Evolutionary conservation across 192 early-diverging fungal species (phyloP), one percentile per base, ranked within the genome.

Genomic region (Umbelopsis sp.): DNA sequence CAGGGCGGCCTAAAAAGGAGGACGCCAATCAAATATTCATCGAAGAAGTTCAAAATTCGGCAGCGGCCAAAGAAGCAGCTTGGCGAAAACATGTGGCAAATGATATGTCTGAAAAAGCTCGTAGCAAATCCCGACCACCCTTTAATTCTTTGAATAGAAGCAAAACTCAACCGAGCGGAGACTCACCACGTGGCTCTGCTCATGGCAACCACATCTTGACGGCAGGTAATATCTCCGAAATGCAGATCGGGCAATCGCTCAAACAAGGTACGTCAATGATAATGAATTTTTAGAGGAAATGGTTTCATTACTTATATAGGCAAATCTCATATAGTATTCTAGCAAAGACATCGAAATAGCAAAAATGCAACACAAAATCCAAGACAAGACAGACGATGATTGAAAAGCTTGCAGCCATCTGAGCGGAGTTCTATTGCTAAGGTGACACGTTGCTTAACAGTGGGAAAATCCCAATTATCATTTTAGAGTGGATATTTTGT

Each of bases 401-500:
- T n/a, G 3, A 10, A 16, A 18, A 25, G 25, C 16, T 61, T 18
- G 25, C 33, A 25, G 18, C 7, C 27, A 61, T n/a, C 25, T 4
- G 55, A 61, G 55, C 55, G 55, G 55, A 61, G 55, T 61, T 61
- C 30, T 7, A n/a, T 13, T n/a, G 55, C 30, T 35, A 25, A n/a
- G 55, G 55, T 35, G 55, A 61, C 33, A 61, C 55, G 13, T 27
- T 61, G 18, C 55, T 30, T 30, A 35, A 35, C 55, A 61, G 55
- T 61, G 55, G 55, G 55, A 61, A 61, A 35, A 61, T 11, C 25
- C 55, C 55, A 61, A 61, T n/a, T 37, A 12, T 25, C 55, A 61
- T 25, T 35, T 18, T 18, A 0, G 27, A 41, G 37, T 41, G 37
- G 37, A 41, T 41, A 41, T 41, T 41, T 6, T 41, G 37, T 41